Evolutionary conservation across 768 basidiomycete species (phyloP).

Genomic region (Kwoniella bestiolae): DNA sequence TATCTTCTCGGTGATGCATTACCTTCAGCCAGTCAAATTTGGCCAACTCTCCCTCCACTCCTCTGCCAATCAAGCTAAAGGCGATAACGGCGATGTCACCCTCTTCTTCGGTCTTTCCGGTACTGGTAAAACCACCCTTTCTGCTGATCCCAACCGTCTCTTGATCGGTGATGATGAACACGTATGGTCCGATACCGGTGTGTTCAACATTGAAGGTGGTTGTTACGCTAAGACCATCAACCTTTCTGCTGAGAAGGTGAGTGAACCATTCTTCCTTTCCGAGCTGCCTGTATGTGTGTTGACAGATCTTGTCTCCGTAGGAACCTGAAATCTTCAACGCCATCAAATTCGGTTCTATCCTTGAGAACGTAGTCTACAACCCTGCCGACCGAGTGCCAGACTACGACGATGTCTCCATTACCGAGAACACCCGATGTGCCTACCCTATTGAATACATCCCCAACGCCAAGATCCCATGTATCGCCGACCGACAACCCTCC

Average conservation of each 20-base stretch:
- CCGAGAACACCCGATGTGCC: slow-evolving; percentile 98
- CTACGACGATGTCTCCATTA: slow-evolving; percentile 95
- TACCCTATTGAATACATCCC: slow-evolving; percentile 98
- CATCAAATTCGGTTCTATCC: slow-evolving; percentile 91
- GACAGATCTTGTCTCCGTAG: no score
- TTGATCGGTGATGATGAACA: slow-evolving; percentile 99
- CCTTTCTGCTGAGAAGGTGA: slow-evolving; percentile 80
- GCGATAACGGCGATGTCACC: slow-evolving; percentile 87
- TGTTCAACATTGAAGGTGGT: slow-evolving; percentile 99
- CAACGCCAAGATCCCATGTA: slow-evolving; percentile 91
- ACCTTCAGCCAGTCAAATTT: slow-evolving; percentile 97
- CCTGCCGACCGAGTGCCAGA: slow-evolving; percentile 79
- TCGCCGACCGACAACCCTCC: slow-evolving; percentile 81
- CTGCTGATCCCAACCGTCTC: slow-evolving; percentile 88
- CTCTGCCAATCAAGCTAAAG: slow-evolving; percentile 82
- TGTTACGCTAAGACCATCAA: slow-evolving; percentile 99
- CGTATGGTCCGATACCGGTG: slow-evolving; percentile 97
- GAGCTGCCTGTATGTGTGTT: no score
- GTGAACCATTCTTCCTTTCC: background rate
- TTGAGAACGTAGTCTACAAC: slow-evolving; percentile 98
- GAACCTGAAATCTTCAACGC: slow-evolving; percentile 98
- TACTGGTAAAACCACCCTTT: slow-evolving; percentile 98
- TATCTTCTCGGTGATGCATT: slow-evolving; percentile 99
- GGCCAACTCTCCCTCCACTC: slow-evolving; percentile 97
- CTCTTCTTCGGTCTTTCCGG: slow-evolving; percentile 99